These are phyloP conservation scores for Erodium maritimum DNA, from an alignment of 345 rosid species.

Conservation along the genomic window DNA sequence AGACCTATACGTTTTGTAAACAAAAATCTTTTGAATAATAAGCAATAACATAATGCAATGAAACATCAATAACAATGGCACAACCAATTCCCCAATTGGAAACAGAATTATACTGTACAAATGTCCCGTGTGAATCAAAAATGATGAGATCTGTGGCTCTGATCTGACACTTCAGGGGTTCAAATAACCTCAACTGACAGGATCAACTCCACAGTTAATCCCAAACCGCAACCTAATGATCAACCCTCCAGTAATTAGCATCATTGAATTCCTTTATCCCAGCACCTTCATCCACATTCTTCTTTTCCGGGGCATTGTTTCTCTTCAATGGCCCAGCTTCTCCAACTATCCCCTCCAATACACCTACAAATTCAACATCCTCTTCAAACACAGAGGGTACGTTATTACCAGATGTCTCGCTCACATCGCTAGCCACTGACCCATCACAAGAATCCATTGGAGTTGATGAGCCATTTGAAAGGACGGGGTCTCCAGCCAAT, in stretches of 20 bases:
- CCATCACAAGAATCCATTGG: conserved; percentile 29
- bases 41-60: background rate
- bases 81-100: conserved; percentile 3
- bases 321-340: conserved; percentile 88
- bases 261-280: conserved; percentile 79
- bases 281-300: conserved; percentile 33
- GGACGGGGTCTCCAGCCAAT: conserved; percentile 23
- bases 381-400: conserved; percentile 75
- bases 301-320: conserved; percentile 35
- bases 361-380: conserved; percentile 93
- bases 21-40: background rate
- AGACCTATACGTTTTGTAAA: too few relatives aligned
- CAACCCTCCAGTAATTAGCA: conserved; percentile 89
- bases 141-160: too few relatives aligned
- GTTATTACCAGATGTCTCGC: conserved; percentile 25
- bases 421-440: conserved; percentile 22
- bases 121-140: background rate
- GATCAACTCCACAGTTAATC: conserved; percentile 25
- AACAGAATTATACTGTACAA: conserved; percentile 15
- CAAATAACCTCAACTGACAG: too few relatives aligned
- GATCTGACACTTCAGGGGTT: too few relatives aligned
- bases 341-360: conserved; percentile 89
- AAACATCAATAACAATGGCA: conserved; percentile 4
- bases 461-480: conserved; percentile 47
- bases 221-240: conserved; percentile 73